Evolutionary conservation across 257 asterid species (phyloP), one percentile per base, ranked within the genome.

Genomic region (Nicotiana tabacum): DNA sequence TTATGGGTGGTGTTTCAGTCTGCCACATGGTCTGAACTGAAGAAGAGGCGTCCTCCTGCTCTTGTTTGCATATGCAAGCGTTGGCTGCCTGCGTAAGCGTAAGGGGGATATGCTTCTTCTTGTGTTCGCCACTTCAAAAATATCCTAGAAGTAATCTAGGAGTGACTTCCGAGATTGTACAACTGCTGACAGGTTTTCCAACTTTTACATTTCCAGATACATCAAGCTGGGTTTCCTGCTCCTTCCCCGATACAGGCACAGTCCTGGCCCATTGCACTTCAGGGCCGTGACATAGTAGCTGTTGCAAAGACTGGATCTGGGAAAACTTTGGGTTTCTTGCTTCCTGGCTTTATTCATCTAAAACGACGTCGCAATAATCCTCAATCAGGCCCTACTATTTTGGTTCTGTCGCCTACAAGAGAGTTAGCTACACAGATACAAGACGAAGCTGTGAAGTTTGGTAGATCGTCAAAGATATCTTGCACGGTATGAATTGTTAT

Each of bases 281-380:
- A 90, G 84, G 98, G 97, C 32, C 96, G 95, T 37, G 98, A 96
- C 86, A 93, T 96, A 77, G 99, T 96, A 82, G 99, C 99, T 82
- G 91, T 96, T 89, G 99, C 99, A 65, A 96, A 96, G 93, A 96
- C 99, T 56, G 99, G 99, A 65, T 96, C 99, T 5, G 99, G 99
- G 80, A 96, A 96, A 84, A 96, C 99, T 1, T 82, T 96, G 85
- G 99, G 99, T 83, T 96, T 94, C 91, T 89, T 96, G 85, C 89
- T 96, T 74, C 99, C 98, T 86, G 97, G 94, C 18, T 96, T 96
- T 87, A 70, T 92, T 81, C 98, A 94, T 88, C 91, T 96, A 77
- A 94, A 89, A 70, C 92, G 85, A 81, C 85, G 86, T 70, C 92
- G 81, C 21, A 91, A 90, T 84, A 88, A 91, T 87, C 94, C 98